Conservation (phyloP, 345 rosid genomes). For the Brassica rapa region DNA sequence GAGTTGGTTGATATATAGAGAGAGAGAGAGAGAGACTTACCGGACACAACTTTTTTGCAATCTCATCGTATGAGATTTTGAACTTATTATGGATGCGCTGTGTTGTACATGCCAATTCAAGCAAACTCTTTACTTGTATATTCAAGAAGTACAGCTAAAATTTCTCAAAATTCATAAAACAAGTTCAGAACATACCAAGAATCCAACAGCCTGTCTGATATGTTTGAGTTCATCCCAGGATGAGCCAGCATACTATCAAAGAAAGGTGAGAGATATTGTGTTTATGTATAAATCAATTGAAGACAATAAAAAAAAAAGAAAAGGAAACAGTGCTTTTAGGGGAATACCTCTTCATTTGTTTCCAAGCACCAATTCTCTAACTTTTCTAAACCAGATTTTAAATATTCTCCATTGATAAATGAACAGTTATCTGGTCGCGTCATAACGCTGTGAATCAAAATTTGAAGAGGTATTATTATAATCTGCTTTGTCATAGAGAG, state of each 20-base stretch:
- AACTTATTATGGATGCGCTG: not conserved
- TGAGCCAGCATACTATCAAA: constrained; percentile 67
- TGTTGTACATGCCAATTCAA: not conserved
- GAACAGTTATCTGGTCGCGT: constrained; percentile 90
- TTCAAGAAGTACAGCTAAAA: not conserved
- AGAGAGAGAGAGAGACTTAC: not conserved
- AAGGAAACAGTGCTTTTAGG: not conserved
- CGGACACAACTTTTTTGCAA: not conserved
- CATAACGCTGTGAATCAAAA: not conserved
- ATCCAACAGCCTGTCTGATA: constrained; percentile 94
- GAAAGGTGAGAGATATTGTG: not conserved
- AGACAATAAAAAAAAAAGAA: not conserved
- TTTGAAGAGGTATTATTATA: not conserved
- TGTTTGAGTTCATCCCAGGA: constrained; percentile 96
- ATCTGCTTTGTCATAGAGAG: not conserved
- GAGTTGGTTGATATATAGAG: not conserved
- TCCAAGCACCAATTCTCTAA: constrained; percentile 89
- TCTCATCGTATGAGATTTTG: not conserved
- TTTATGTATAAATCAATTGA: not conserved
- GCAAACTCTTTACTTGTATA: not conserved
- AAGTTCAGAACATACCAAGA: constrained; percentile 53
- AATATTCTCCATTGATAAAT: constrained; percentile 94
- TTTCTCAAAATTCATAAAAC: not conserved
- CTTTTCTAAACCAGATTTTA: constrained; percentile 88
- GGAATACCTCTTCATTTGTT: constrained; percentile 79